A percentile compares a stretch with the other conserved stretches of the same genome.
These are phyloP conservation scores for Coccomyxa sp. DNA, from an alignment of 139 green algal species.

Conservation along the genomic window DNA sequence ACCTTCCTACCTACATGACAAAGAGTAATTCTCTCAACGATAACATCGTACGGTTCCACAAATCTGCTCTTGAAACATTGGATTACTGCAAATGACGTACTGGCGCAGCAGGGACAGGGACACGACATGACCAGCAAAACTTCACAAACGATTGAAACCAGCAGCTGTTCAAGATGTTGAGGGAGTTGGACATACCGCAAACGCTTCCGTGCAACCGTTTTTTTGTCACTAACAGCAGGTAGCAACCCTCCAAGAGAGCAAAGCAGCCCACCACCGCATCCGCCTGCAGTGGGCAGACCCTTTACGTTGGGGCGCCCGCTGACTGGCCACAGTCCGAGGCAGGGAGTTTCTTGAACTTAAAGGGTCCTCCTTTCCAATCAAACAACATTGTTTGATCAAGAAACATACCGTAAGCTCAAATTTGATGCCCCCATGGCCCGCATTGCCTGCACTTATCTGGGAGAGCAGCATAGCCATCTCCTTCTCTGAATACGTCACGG, in stretches of 20 bases:
- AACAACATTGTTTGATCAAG: neutral
- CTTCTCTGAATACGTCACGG: slow-evolving; percentile 40
- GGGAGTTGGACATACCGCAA: slow-evolving; percentile 35
- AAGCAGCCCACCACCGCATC: slow-evolving; percentile 78
- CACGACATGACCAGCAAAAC: too few species aligned
- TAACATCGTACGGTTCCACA: slow-evolving; percentile 1
- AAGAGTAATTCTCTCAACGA: too few species aligned
- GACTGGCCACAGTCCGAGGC: neutral
- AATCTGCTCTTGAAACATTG: neutral
- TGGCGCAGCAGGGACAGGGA: too few species aligned
- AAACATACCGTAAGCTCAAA: slow-evolving; percentile 38
- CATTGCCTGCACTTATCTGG: slow-evolving; percentile 44
- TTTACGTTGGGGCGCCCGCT: neutral
- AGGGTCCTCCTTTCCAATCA: neutral
- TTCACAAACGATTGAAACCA: too few species aligned
- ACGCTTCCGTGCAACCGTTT: slow-evolving; percentile 64
- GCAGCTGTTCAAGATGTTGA: too few species aligned
- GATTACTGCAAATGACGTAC: too few species aligned
- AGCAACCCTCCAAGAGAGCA: slow-evolving; percentile 76
- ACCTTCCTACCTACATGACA: slow-evolving; percentile 66
- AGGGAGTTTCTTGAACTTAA: neutral
- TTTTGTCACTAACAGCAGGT: slow-evolving; percentile 85
- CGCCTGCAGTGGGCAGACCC: slow-evolving; percentile 34
- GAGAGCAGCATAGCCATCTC: slow-evolving; percentile 47
- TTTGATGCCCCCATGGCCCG: slow-evolving; percentile 42